These are phyloP conservation scores for Lactarius vividus DNA, from an alignment of 768 basidiomycete species.

Conservation along the genomic window DNA sequence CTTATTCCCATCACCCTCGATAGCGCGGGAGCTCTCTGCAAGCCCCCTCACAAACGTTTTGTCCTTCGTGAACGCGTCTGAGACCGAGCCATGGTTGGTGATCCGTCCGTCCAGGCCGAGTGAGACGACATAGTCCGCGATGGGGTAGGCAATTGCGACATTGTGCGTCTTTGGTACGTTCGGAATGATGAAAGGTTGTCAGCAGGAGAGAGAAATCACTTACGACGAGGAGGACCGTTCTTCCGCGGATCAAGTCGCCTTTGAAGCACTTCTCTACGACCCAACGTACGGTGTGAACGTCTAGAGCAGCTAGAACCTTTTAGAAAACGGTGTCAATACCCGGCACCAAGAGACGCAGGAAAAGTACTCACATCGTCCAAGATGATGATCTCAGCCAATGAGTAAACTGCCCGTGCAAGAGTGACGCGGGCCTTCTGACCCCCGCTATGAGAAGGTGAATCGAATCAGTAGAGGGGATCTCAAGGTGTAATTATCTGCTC, in stretches of 20 bases:
- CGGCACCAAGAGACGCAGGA: neutral
- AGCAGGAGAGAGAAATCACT: slow-evolving; percentile 23
- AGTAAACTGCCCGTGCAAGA: slow-evolving; percentile 58
- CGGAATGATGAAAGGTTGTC: neutral
- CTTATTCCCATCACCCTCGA: slow-evolving; percentile 32
- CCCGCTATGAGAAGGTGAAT: slow-evolving; percentile 35
- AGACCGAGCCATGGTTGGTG: slow-evolving; percentile 47
- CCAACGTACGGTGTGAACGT: slow-evolving; percentile 41
- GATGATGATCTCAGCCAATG: slow-evolving; percentile 27
- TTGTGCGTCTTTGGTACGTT: slow-evolving; percentile 44
- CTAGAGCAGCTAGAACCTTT: slow-evolving; percentile 42
- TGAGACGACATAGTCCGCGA: slow-evolving; percentile 57
- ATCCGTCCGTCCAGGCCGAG: slow-evolving; percentile 53
- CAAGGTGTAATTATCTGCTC: neutral
- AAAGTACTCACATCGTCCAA: slow-evolving; percentile 58
- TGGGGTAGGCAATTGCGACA: slow-evolving; percentile 49
- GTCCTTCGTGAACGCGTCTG: slow-evolving; percentile 46
- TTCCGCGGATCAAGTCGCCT: slow-evolving; percentile 45
- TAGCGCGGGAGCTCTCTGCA: slow-evolving; percentile 28
- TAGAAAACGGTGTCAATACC: neutral
- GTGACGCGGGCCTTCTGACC: slow-evolving; percentile 60
- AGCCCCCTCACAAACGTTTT: slow-evolving; percentile 34
- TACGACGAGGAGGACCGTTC: slow-evolving; percentile 55
- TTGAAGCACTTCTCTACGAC: slow-evolving; percentile 52
- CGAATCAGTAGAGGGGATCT: neutral